phyloP scores from a whole-genome alignment of 345 rosid genomes.

The Citrus australasica region DNA sequence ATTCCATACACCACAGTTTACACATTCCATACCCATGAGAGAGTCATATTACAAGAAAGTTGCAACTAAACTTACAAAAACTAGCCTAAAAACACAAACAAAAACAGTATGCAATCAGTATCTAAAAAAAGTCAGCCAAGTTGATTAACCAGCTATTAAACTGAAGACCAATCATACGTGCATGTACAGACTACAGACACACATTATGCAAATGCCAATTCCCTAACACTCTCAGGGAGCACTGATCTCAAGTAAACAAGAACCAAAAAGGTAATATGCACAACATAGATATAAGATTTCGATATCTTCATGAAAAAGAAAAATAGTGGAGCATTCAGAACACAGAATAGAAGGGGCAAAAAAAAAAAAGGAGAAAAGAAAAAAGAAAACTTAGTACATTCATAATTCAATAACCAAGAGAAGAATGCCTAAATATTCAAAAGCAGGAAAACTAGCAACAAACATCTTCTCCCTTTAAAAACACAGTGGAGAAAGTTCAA shows the following conservation, averaged over 20 bases:
- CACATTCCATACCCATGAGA: neutral
- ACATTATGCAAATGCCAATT: neutral
- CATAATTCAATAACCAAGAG: slow-evolving; percentile 36
- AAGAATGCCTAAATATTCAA: slow-evolving; percentile 41
- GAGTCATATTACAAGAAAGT: neutral
- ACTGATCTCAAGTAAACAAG: neutral
- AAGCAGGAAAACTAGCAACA: slow-evolving; percentile 37
- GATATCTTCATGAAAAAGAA: slow-evolving; percentile 17
- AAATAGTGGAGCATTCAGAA: slow-evolving; percentile 15
- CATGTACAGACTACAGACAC: neutral
- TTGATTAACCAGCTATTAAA: neutral
- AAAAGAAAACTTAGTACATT: slow-evolving; percentile 22
- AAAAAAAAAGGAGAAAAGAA: neutral
- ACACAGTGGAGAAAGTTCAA: slow-evolving; percentile 55
- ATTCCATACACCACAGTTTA: neutral
- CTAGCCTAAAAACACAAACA: neutral
- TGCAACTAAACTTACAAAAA: neutral
- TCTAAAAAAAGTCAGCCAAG: neutral
- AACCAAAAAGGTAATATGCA: neutral
- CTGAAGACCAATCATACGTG: neutral
- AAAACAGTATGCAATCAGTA: neutral
- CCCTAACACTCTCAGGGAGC: neutral
- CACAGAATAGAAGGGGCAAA: slow-evolving; percentile 4
- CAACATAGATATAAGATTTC: slow-evolving; percentile 6
- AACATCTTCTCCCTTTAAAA: slow-evolving; percentile 56